Base-by-base conservation (phyloP, 2,329 filamentous ascomycete genomes). In the Boeremia lycopersici region DNA sequence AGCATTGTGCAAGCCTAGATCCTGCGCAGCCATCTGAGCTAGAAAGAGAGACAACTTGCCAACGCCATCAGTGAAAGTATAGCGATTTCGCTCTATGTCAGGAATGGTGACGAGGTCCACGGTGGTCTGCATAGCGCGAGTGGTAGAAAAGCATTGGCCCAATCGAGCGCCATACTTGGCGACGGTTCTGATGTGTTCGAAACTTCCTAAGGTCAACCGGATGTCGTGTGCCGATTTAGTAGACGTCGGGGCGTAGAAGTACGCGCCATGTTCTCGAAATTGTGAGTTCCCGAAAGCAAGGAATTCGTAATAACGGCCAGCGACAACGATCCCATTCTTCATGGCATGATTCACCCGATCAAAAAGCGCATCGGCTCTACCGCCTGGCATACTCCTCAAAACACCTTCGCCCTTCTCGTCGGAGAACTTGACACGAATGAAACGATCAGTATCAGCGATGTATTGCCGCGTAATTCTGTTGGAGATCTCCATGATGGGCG, bases 91-190 rank as follows among this genome's bases (percentile, higher is more conserved):
- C 54, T 86, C 79, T 17, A 98, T 83, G 61, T 98, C 95, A 0
- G 81, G 74, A 29, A 93, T 84, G 5, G 79, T 78, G 11, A 84
- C 79, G 25, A 84, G 72, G 1, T 81, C 79, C 6, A 88, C 84
- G 0, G 81, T 82, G 19, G 87, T 84, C 13, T 86, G 82, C 26
- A 96, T 86, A 10, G 89, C 86, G 56, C 90, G 81, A 0, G 95
- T 99, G 0, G 93, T 97, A 0, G 95, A 97, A 70, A 99, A 97
- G 71, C 93, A 97, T 74, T 98, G 95, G 0, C 95, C 95, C 15
- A 98, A 79, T 26, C 95, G 85, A 26, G 95, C 91, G 42, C 91
- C 90, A 71, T 93, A 90, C 68, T 96, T 97, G 28, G 93, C 93
- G n/a, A 96, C 84, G 25, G 89, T 84, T 50, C 82, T 85, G 73